Evolutionary conservation across 1,284 basidiomycete genomes (phyloP).

Genomic region (Gymnopus androsaceus): DNA sequence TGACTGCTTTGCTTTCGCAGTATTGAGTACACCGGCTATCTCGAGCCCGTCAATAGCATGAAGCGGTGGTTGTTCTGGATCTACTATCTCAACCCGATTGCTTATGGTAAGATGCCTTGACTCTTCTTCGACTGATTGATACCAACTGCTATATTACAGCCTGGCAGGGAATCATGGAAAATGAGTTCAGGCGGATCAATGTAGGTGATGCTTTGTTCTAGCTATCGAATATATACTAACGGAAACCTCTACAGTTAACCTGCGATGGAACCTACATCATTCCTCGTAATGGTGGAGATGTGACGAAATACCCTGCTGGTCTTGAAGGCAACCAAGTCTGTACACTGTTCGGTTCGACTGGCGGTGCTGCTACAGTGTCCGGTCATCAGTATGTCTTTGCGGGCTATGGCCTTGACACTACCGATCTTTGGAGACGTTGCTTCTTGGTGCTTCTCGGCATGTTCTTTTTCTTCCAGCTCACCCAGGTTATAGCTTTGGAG

Average conservation of each 20-base stretch:
- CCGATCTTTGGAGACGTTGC: conserved; percentile 64
- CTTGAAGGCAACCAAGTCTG: conserved; percentile 71
- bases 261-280: conserved; percentile 74
- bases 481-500: conserved; percentile 64
- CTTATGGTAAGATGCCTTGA: conserved; percentile 59
- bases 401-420: conserved; percentile 50
- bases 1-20: no score
- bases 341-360: conserved; percentile 60
- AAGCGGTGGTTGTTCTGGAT: conserved; percentile 91
- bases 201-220: conserved; percentile 34
- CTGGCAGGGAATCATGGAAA: conserved; percentile 81
- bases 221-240: neutral
- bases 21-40: conserved; percentile 69
- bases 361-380: conserved; percentile 48
- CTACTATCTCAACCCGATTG: conserved; percentile 75
- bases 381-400: conserved; percentile 63
- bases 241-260: conserved; percentile 40
- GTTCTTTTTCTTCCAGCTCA: conserved; percentile 67
- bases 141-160: conserved; percentile 32
- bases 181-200: conserved; percentile 77
- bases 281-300: conserved; percentile 66
- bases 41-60: conserved; percentile 76
- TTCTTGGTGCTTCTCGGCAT: conserved; percentile 61
- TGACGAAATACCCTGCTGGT: conserved; percentile 61
- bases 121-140: neutral